These are phyloP conservation scores for Nicotiana rustica DNA, from an alignment of 305 asterid genomes.

Conservation along the genomic window DNA sequence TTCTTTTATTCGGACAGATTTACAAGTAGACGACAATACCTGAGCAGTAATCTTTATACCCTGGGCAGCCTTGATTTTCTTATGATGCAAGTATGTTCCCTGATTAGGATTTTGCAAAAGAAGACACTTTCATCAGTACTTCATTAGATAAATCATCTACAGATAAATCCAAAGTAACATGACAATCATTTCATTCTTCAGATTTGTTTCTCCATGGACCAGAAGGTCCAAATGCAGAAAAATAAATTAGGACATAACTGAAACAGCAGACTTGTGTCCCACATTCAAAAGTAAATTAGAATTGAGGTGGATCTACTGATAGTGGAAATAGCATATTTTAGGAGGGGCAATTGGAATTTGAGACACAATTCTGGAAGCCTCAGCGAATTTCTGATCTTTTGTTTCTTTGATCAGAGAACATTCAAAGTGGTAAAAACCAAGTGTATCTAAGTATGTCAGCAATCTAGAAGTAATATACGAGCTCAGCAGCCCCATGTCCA, in stretches of 20 bases:
- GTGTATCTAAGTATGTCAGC: constrained; percentile 8
- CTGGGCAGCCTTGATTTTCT: constrained; percentile 97
- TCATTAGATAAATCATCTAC: constrained; percentile 10
- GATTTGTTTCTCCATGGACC: not conserved
- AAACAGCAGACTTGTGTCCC: constrained; percentile 1
- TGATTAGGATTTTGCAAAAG: constrained; percentile 41
- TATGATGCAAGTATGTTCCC: constrained; percentile 96
- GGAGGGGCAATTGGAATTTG: constrained; percentile 3
- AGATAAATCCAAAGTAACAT: not conserved
- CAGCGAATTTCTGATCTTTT: constrained; percentile 22
- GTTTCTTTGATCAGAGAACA: not conserved
- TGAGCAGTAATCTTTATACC: constrained; percentile 98
- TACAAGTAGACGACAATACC: constrained; percentile 49
- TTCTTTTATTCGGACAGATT: not conserved
- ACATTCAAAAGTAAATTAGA: not conserved
- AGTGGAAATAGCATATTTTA: constrained; percentile 9
- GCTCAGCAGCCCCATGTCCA: not conserved
- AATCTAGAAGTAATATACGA: constrained; percentile 1
- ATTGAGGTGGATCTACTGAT: not conserved
- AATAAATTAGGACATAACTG: not conserved
- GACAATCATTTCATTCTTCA: not conserved
- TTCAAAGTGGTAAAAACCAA: not conserved
- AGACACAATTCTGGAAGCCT: not conserved
- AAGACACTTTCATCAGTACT: not conserved
- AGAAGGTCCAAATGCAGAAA: constrained; percentile 13